Evolutionary conservation across 2,329 filamentous ascomycete genomes (phyloP).

Genomic region (Botrytis porri): DNA sequence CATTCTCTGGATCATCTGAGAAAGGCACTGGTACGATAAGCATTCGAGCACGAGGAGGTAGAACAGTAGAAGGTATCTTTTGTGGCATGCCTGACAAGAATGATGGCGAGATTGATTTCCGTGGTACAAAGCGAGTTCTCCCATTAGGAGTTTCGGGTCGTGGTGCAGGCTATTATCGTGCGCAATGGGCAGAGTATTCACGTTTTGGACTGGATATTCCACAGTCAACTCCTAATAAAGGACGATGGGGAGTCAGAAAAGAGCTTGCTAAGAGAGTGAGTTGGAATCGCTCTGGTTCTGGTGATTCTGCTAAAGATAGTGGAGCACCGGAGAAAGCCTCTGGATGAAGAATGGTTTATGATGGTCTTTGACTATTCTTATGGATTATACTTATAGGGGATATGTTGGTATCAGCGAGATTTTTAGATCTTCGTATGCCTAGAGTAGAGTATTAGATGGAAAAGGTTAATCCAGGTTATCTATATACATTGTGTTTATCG

Average conservation of each 20-base stretch:
- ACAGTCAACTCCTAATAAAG: background rate
- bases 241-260: background rate
- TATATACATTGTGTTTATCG: background rate
- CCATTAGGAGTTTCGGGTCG: background rate
- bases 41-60: background rate
- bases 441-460: background rate
- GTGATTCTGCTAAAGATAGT: background rate
- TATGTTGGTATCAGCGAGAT: background rate
- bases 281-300: background rate
- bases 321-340: background rate
- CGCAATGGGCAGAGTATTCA: background rate
- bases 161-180: background rate
- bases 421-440: background rate
- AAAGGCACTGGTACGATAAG: background rate
- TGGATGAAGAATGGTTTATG: background rate
- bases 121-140: background rate
- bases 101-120: conserved; percentile 1
- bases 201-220: background rate
- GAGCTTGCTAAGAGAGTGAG: conserved; percentile 6
- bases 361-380: background rate
- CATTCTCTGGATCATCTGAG: background rate
- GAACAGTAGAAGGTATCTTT: background rate
- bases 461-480: background rate
- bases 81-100: conserved; percentile 10
- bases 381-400: background rate